Base-by-base conservation (phyloP, 2,329 filamentous ascomycete genomes). In the Alternaria consortialis region DNA sequence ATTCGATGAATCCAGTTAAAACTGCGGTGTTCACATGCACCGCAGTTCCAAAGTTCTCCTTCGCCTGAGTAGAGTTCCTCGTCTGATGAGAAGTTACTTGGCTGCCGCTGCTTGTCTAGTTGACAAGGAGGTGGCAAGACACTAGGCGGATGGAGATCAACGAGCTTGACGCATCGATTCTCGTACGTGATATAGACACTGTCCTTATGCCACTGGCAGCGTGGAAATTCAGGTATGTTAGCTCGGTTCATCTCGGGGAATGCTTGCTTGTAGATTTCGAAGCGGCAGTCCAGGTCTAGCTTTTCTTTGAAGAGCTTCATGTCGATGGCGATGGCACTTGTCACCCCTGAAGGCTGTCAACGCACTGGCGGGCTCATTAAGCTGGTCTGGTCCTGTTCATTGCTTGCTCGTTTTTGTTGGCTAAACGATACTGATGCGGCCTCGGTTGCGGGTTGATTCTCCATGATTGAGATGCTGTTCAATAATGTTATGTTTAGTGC, bases 161-260 rank as follows among this genome's bases (percentile, higher is more conserved):
- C 37, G 37, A 11, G 5, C 7, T 40, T 9, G 3, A 11, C 5
- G 37, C 37, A 20, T 20, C n/a, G 17, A 4, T 4, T 11, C 8
- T 6, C 9, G 20, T 20, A 40, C n/a, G 20, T 9, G 8, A 20
- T 11, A 1, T 20, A 15, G 8, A 20, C 20, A 3, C n/a, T 5
- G n/a, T 40, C n/a, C 36, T 17, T 37, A 7, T 7, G 5, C 7
- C 8, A 7, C 15, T 6, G 7, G 2, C 8, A 3, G 17, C 4
- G n/a, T n/a, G 2, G 37, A 20, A 6, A 2, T 20, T 20, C 6
- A 40, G 37, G 37, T 20, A 20, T 7, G 17, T 20, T 40, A 4
- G n/a, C 37, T 17, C 13, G 25, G 17, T 48, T 34, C 43, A 56
- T 56, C 15, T 56, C 53, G 7, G 32, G 43, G 2, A 56, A 56